Base-by-base conservation (phyloP, 805 yeast genomes). In the Saturnispora halmiae region DNA sequence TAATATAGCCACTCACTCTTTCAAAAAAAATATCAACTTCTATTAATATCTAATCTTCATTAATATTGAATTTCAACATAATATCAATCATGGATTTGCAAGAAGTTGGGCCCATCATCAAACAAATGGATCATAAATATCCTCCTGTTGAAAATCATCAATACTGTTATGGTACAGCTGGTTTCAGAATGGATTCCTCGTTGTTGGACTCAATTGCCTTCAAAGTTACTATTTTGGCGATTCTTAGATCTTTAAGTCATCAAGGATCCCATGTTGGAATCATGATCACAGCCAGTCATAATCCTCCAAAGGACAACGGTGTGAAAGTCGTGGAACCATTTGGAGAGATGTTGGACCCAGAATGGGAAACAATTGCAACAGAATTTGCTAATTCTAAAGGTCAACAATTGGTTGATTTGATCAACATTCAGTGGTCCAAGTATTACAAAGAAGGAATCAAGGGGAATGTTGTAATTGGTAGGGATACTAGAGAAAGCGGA, bases 281-380 rank as follows among this genome's bases (percentile, higher is more conserved):
- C 10, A 90, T 92, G 96, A 79, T 92, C 54, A 92, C 96, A 1
- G 96, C 96, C 0, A 82, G 94, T 1, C 96, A 87, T 60, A 87
- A 87, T 53, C 96, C 96, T 0, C 95, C 96, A 0, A 67, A 67
- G 31, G 96, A 88, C 57, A 86, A 86, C 52, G 96, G 96, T 22
- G 90, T 86, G 38, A 90, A 90, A 61, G 69, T 92, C n/a, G 85
- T 90, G 19, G 97, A 90, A 50, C 96, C 97, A 1, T 63, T 71
- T 56, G 96, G 97, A 20, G 86, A 82, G 47, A 88, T 88, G 96
- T 70, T 88, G 50, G 81, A 75, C 42, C 75, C 77, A 40, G 52
- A 68, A 6, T 92, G 98, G 98, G 98, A 92, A 56, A 62, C 68
- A 1, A 64, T 75, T 46, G 95, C 95, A 13, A 84, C 96, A 1